A percentile compares a stretch with the other conserved stretches of the same genome.
Evolutionary conservation across 345 rosid species (phyloP).

Genomic region (Mercurialis annua): DNA sequence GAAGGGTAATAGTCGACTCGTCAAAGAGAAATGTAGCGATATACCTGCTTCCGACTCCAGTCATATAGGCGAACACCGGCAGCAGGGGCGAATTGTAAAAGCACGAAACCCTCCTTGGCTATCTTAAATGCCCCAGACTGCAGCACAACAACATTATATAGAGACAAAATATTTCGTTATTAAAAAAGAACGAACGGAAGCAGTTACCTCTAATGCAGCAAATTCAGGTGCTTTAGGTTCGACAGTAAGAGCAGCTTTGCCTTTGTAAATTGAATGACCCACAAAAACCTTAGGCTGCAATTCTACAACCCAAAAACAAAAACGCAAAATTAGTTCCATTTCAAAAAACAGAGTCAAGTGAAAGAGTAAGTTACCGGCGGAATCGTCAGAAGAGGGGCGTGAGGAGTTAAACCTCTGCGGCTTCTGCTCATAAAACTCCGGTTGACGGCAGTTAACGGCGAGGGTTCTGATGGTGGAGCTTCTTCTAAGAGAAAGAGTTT

Average conservation of each 20-base stretch:
- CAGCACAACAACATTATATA: neutral
- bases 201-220: conserved; percentile 55
- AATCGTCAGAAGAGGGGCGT: conserved; percentile 18
- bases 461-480: conserved; percentile 13
- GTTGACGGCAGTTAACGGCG: conserved; percentile 54
- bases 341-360: neutral
- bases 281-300: conserved; percentile 54
- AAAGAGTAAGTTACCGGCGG: conserved; percentile 24
- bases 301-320: conserved; percentile 38
- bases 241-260: conserved; percentile 86
- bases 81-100: conserved; percentile 88
- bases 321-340: too few relatives aligned
- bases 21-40: too few relatives aligned
- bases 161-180: neutral
- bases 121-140: conserved; percentile 87
- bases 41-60: conserved; percentile 92
- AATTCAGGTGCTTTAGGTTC: conserved; percentile 86
- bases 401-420: conserved; percentile 24
- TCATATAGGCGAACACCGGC: conserved; percentile 72
- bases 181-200: neutral
- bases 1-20: neutral
- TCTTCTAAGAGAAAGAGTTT: conserved; percentile 22
- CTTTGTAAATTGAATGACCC: conserved; percentile 88
- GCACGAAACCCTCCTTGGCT: conserved; percentile 60
- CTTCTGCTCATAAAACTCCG: conserved; percentile 45